Evolutionary conservation across 1,284 basidiomycete genomes (phyloP).

Genomic region (Boletus sp.): DNA sequence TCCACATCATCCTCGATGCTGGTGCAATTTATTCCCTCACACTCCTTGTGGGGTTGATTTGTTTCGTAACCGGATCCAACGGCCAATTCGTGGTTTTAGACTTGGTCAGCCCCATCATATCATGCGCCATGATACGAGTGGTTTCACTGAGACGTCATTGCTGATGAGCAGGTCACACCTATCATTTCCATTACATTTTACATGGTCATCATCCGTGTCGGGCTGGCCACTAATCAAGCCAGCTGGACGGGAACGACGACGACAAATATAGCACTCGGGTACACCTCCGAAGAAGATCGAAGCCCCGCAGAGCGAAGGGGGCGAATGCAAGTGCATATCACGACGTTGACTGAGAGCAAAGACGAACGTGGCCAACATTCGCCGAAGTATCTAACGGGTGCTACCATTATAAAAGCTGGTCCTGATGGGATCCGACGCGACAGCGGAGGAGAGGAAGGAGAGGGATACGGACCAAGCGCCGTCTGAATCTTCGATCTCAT

Average conservation of each 20-base stretch:
- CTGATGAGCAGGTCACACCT: constrained; percentile 8
- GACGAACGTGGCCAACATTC: background rate
- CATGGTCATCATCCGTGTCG: constrained; percentile 11
- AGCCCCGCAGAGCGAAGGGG: background rate
- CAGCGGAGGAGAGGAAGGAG: background rate
- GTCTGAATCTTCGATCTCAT: background rate
- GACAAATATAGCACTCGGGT: background rate
- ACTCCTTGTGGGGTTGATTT: constrained; percentile 19
- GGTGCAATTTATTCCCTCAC: constrained; percentile 28
- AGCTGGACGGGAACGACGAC: background rate
- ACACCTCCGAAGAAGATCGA: background rate
- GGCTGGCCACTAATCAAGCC: background rate
- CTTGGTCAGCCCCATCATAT: constrained; percentile 17
- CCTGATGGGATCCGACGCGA: background rate
- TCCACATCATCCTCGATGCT: constrained; percentile 29
- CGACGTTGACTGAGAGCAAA: constrained; percentile 1
- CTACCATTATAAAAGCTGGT: background rate
- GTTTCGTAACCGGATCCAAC: constrained; percentile 13
- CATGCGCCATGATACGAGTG: background rate
- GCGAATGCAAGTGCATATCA: constrained; percentile 2
- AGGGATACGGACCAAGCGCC: background rate
- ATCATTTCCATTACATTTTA: constrained; percentile 13
- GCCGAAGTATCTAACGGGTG: background rate
- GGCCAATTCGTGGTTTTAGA: constrained; percentile 23
- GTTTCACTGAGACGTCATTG: background rate